Conservation (phyloP, 1,139 yeast species). For the Geotrichum candidum region DNA sequence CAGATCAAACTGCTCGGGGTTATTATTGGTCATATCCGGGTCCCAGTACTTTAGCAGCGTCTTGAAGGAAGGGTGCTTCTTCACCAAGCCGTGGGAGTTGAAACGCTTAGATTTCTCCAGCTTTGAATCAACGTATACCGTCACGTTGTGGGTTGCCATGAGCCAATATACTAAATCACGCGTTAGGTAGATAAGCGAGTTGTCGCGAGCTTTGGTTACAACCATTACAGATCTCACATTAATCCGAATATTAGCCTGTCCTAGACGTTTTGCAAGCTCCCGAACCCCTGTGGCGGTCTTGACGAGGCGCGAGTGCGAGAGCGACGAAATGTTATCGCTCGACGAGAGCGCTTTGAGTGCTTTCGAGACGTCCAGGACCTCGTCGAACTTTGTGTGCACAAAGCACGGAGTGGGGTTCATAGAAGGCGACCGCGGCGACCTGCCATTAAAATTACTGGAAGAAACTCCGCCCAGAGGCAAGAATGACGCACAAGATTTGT, state of each 20-base stretch:
- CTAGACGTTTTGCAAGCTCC: slow-evolving; percentile 65
- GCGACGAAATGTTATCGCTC: slow-evolving; percentile 17
- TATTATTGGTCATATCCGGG: slow-evolving; percentile 46
- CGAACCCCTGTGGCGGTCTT: slow-evolving; percentile 86
- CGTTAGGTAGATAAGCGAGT: slow-evolving; percentile 65
- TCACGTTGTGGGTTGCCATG: slow-evolving; percentile 42
- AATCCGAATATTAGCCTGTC: slow-evolving; percentile 66
- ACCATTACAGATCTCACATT: slow-evolving; percentile 67
- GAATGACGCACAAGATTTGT: neutral
- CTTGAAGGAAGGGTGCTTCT: slow-evolving; percentile 32
- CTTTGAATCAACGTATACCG: slow-evolving; percentile 65
- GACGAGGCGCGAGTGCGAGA: slow-evolving; percentile 33
- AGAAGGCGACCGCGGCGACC: neutral
- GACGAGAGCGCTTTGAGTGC: slow-evolving; percentile 24
- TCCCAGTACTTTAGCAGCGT: slow-evolving; percentile 52
- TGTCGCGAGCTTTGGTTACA: slow-evolving; percentile 82
- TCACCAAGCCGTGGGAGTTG: slow-evolving; percentile 38
- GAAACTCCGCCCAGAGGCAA: neutral
- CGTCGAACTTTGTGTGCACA: slow-evolving; percentile 27
- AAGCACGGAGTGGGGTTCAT: slow-evolving; percentile 15
- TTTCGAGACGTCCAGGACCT: slow-evolving; percentile 23
- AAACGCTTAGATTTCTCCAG: slow-evolving; percentile 58
- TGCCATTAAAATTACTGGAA: neutral
- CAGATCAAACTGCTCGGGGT: slow-evolving; percentile 63
- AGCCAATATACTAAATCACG: slow-evolving; percentile 77